These are phyloP conservation scores for Raddia distichophylla DNA, from an alignment of 176 grass and related monocot species.

Conservation along the genomic window DNA sequence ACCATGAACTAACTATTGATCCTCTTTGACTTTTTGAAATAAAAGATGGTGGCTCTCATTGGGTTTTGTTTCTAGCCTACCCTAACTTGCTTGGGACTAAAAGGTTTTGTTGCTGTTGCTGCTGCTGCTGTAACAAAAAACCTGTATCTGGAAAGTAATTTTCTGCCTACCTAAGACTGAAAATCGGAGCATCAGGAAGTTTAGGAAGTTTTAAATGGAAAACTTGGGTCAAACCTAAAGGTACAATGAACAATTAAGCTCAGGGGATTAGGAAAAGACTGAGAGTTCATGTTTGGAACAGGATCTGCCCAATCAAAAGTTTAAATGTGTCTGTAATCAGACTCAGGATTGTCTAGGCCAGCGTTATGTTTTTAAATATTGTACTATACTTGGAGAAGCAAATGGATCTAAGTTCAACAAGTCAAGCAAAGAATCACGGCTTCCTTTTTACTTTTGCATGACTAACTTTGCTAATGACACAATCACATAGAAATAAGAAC, in stretches of 20 bases:
- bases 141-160: background rate
- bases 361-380: background rate
- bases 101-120: too few species aligned
- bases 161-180: background rate
- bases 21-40: too few species aligned
- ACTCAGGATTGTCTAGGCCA: background rate
- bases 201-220: background rate
- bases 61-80: too few species aligned
- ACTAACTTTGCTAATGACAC: background rate
- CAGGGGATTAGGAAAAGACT: constrained; percentile 10
- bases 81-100: too few species aligned
- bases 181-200: background rate
- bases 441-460: background rate
- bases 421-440: background rate
- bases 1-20: too few species aligned
- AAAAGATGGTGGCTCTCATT: too few species aligned
- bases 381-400: background rate
- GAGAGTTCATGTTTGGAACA: background rate
- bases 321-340: background rate
- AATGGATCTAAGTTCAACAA: background rate
- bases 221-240: background rate
- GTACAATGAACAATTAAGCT: background rate
- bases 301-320: background rate
- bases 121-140: background rate
- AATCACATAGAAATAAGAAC: background rate